phyloP scores from a whole-genome alignment of 768 basidiomycete species.

The Termitomyces sp. region DNA sequence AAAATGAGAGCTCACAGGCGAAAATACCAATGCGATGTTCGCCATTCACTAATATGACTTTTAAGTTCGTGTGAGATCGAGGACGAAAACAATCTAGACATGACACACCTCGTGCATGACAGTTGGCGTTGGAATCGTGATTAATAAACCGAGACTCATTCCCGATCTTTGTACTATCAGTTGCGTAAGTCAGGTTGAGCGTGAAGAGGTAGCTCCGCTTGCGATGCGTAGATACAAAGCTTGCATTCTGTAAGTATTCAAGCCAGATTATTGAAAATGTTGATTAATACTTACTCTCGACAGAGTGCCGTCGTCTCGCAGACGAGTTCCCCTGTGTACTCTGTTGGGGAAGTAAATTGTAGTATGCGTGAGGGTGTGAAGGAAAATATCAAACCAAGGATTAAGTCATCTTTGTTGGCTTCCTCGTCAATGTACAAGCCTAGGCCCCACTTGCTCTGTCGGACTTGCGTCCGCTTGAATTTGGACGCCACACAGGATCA shows the following conservation, averaged over 20 bases:
- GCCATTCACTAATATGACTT: conserved; percentile 62
- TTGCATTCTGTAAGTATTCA: conserved; percentile 20
- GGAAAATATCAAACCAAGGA: conserved; percentile 36
- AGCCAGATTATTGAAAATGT: not conserved
- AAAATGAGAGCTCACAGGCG: conserved; percentile 40
- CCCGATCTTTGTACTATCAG: conserved; percentile 59
- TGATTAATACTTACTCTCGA: conserved; percentile 43
- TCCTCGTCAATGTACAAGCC: conserved; percentile 53
- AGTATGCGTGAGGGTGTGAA: not conserved
- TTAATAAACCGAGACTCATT: conserved; percentile 73
- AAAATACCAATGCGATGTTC: conserved; percentile 68
- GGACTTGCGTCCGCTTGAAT: conserved; percentile 40
- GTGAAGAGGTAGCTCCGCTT: conserved; percentile 63
- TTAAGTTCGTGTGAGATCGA: not conserved
- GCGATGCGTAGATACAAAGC: conserved; percentile 44
- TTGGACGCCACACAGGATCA: conserved; percentile 2
- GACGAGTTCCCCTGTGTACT: conserved; percentile 67
- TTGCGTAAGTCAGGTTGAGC: conserved; percentile 41
- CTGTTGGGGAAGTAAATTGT: conserved; percentile 30
- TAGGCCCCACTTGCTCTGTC: conserved; percentile 46
- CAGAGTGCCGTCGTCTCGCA: conserved; percentile 46
- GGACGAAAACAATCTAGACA: not conserved
- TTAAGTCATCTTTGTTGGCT: conserved; percentile 43
- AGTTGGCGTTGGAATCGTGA: conserved; percentile 48
- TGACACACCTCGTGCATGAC: conserved; percentile 42